phyloP scores from a whole-genome alignment of 352 stramenopile species.

The Phytophthora citrophthora region DNA sequence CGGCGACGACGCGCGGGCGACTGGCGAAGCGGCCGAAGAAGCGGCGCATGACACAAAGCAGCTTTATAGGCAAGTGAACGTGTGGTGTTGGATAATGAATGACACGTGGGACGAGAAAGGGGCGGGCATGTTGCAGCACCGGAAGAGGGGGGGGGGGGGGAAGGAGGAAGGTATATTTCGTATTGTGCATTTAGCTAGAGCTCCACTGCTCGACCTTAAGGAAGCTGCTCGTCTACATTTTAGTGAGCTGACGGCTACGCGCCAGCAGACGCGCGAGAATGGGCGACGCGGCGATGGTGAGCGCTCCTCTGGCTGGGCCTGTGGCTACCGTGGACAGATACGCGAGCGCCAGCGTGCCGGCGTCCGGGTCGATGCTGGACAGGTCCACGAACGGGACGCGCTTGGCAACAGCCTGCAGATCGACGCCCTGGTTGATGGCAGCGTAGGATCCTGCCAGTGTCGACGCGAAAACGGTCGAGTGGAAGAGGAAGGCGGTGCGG shows the following conservation, averaged over 20 bases:
- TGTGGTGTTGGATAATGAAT: neutral
- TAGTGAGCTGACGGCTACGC: conserved; percentile 35
- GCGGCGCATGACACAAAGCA: conserved; percentile 26
- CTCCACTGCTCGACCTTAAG: too few species aligned
- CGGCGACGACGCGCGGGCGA: conserved; percentile 53
- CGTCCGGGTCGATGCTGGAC: conserved; percentile 71
- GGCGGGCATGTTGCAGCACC: neutral
- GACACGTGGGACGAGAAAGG: conserved; percentile 10
- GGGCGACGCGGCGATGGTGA: conserved; percentile 78
- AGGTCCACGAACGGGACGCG: conserved; percentile 78
- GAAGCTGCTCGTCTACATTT: conserved; percentile 18
- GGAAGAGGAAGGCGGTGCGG: conserved; percentile 93
- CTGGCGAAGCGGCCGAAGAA: conserved; percentile 38
- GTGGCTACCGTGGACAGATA: conserved; percentile 95
- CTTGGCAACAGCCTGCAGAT: conserved; percentile 61
- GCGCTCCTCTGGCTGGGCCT: conserved; percentile 65
- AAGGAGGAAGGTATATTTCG: neutral
- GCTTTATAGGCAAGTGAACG: neutral
- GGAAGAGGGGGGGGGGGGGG: neutral
- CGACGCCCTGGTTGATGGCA: conserved; percentile 69
- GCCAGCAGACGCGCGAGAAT: conserved; percentile 74
- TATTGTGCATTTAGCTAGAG: too few species aligned
- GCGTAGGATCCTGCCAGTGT: conserved; percentile 92
- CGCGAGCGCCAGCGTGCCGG: conserved; percentile 71
- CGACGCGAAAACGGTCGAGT: conserved; percentile 93